phyloP scores from a whole-genome alignment of 257 asterid genomes.

The Fraxinus cuspidata region DNA sequence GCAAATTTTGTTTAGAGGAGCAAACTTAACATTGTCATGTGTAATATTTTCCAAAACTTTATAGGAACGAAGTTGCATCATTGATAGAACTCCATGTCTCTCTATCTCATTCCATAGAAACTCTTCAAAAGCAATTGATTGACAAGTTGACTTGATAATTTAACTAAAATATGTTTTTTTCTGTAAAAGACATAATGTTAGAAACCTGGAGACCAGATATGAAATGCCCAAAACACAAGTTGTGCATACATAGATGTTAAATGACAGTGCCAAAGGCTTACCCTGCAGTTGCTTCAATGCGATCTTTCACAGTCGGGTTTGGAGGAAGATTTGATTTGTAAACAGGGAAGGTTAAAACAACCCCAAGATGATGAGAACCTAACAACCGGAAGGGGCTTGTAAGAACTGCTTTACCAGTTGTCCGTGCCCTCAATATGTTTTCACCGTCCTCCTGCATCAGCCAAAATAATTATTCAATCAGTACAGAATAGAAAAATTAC shows the following conservation, averaged over 20 bases:
- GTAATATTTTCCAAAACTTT: background rate
- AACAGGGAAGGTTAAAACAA: slow-evolving; percentile 90
- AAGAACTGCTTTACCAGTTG: slow-evolving; percentile 94
- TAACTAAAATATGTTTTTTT: background rate
- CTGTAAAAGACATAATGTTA: background rate
- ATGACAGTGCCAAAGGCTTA: slow-evolving; percentile 33
- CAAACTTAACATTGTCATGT: background rate
- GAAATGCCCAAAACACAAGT: slow-evolving; percentile 3
- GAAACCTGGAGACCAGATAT: background rate
- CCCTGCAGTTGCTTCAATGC: slow-evolving; percentile 86
- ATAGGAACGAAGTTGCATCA: slow-evolving; percentile 1
- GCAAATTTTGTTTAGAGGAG: background rate
- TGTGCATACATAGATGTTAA: slow-evolving; percentile 5
- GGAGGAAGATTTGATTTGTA: slow-evolving; percentile 66
- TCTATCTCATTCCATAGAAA: background rate
- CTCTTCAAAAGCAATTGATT: slow-evolving; percentile 1
- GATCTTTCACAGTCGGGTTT: slow-evolving; percentile 64
- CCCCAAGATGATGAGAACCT: slow-evolving; percentile 81
- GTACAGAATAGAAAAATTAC: slow-evolving; percentile 2
- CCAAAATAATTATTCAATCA: slow-evolving; percentile 20
- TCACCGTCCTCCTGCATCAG: slow-evolving; percentile 86
- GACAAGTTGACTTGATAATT: background rate
- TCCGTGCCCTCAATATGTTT: slow-evolving; percentile 82
- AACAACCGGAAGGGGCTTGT: slow-evolving; percentile 85
- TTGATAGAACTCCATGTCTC: background rate